Evolutionary conservation across 2,329 filamentous ascomycete species (phyloP).

Genomic region (Colletotrichum costaricense): DNA sequence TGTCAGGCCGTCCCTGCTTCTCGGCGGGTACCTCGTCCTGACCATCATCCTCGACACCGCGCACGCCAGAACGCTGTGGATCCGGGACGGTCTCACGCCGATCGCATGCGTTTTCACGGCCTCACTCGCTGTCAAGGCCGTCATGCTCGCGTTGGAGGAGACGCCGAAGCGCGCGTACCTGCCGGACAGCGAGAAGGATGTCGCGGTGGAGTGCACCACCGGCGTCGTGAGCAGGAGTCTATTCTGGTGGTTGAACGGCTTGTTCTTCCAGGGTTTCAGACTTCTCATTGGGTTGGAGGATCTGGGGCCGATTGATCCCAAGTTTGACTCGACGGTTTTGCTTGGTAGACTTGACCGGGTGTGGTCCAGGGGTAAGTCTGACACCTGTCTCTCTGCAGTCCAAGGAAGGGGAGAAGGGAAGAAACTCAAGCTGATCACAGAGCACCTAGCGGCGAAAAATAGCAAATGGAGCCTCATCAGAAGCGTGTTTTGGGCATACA

Average conservation of each 20-base stretch:
- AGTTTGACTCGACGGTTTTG: conserved; percentile 41
- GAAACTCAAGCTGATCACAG: neutral
- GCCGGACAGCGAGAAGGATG: conserved; percentile 35
- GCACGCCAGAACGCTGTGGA: conserved; percentile 46
- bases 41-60: conserved; percentile 48
- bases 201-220: conserved; percentile 45
- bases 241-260: conserved; percentile 50
- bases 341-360: conserved; percentile 34
- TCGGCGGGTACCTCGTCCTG: conserved; percentile 46
- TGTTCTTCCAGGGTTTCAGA: conserved; percentile 43
- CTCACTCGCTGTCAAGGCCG: conserved; percentile 41
- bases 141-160: conserved; percentile 47
- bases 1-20: conserved; percentile 45
- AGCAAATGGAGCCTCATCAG: conserved; percentile 40
- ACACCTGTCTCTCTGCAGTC: neutral
- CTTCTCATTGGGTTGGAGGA: conserved; percentile 40
- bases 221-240: conserved; percentile 48
- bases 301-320: conserved; percentile 42
- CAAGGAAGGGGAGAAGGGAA: no score
- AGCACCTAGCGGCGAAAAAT: conserved; percentile 35
- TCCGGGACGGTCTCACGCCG: conserved; percentile 40
- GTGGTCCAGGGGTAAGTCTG: conserved; percentile 40
- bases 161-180: conserved; percentile 42
- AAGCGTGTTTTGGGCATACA: conserved; percentile 43
- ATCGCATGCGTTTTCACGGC: conserved; percentile 44